Percentiles rank a stretch among this genome's conserved stretches.
Evolutionary conservation across 1,284 basidiomycete genomes (phyloP).

Genomic region (Pyrrhoderma noxium): DNA sequence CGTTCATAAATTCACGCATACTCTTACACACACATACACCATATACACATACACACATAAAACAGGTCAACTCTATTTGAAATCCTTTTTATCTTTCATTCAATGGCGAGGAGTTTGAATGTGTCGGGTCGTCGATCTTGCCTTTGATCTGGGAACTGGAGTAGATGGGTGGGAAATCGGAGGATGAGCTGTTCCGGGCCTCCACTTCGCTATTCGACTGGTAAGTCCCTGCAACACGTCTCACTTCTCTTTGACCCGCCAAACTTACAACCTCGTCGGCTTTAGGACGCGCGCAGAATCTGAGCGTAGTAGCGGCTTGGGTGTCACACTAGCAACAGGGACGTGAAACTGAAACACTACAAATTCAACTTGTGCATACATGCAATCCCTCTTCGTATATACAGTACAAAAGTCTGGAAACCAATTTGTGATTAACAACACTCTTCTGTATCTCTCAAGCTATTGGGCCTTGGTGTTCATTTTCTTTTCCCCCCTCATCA

Average conservation of each 20-base stretch:
- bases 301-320: background rate
- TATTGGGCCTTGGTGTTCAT: too few relatives aligned
- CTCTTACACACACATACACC: background rate
- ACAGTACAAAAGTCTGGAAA: too few relatives aligned
- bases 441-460: too few relatives aligned
- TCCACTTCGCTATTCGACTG: background rate
- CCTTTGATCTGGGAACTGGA: background rate
- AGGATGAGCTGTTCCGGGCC: background rate
- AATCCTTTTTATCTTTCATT: background rate
- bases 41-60: background rate
- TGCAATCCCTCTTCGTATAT: too few relatives aligned
- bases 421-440: background rate
- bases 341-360: background rate
- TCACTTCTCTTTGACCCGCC: background rate
- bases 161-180: too few relatives aligned
- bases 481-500: too few relatives aligned
- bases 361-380: background rate
- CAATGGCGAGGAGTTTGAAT: background rate
- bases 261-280: background rate
- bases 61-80: background rate
- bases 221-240: background rate
- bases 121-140: conserved; percentile 1
- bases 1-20: background rate
- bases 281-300: background rate
- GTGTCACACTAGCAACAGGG: background rate